phyloP scores from a whole-genome alignment of 345 rosid species.

The Brassica rapa region DNA sequence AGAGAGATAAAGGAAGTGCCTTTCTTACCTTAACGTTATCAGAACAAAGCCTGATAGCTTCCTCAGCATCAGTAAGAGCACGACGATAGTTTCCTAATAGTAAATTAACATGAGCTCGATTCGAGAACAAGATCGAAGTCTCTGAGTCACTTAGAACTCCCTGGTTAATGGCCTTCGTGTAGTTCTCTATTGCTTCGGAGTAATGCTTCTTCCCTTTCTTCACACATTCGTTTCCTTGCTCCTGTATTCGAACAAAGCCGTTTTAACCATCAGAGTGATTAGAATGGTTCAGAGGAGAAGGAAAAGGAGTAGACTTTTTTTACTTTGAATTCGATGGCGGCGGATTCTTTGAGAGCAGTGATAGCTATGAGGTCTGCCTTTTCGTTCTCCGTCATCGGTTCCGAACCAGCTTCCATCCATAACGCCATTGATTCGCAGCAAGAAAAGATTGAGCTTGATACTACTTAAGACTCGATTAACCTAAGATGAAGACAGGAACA shows the following conservation, averaged over 20 bases:
- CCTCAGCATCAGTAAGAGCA: conserved; percentile 76
- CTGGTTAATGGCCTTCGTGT: conserved; percentile 81
- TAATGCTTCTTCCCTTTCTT: conserved; percentile 88
- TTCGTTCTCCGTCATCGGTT: conserved; percentile 67
- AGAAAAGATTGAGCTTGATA: background rate
- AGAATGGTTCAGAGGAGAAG: background rate
- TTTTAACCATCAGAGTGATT: background rate
- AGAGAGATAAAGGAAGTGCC: background rate
- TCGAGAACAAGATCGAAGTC: conserved; percentile 68
- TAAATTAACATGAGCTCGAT: conserved; percentile 84
- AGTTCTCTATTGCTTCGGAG: conserved; percentile 73
- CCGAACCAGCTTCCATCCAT: conserved; percentile 79
- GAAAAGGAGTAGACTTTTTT: conserved; percentile 5
- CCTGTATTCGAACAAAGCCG: conserved; percentile 46
- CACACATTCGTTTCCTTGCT: conserved; percentile 78
- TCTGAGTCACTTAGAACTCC: conserved; percentile 57
- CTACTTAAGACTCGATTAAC: conserved; percentile 14
- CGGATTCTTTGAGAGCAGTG: conserved; percentile 78
- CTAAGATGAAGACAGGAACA: conserved; percentile 7
- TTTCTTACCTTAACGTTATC: conserved; percentile 66
- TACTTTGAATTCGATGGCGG: conserved; percentile 93
- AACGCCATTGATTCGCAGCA: conserved; percentile 60
- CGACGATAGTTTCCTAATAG: conserved; percentile 75
- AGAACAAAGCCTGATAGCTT: conserved; percentile 60
- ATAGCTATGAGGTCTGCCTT: conserved; percentile 69